Conservation (phyloP, 2,329 filamentous ascomycete species). For the Scortechinia acanthostroma region DNA sequence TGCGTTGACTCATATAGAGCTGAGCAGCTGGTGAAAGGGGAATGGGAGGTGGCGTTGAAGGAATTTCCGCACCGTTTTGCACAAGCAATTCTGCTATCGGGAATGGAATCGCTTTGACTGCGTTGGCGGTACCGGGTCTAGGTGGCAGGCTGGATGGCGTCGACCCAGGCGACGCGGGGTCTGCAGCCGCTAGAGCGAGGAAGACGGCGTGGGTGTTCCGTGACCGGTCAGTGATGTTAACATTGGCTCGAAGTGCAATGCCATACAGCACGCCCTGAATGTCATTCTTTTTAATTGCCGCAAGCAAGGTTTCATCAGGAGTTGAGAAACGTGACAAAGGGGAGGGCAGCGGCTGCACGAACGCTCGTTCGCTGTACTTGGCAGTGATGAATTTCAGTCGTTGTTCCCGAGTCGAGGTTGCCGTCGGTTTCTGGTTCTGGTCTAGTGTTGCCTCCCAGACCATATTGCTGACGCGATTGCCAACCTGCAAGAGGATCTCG, state of each 20-base stretch:
- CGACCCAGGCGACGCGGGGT: slow-evolving; percentile 71
- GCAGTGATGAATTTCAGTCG: slow-evolving; percentile 88
- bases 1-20: slow-evolving; percentile 77
- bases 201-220: slow-evolving; percentile 84
- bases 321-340: slow-evolving; percentile 71
- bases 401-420: slow-evolving; percentile 79
- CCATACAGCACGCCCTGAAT: slow-evolving; percentile 89
- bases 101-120: slow-evolving; percentile 61
- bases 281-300: slow-evolving; percentile 92
- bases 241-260: slow-evolving; percentile 76
- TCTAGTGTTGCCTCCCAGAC: slow-evolving; percentile 89
- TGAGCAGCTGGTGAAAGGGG: slow-evolving; percentile 76
- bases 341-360: slow-evolving; percentile 70
- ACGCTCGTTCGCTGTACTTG: slow-evolving; percentile 83
- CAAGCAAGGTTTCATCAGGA: slow-evolving; percentile 80
- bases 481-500: slow-evolving; percentile 82
- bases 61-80: slow-evolving; percentile 89
- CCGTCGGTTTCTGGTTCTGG: slow-evolving; percentile 61
- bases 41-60: slow-evolving; percentile 68
- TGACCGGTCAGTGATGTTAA: slow-evolving; percentile 79
- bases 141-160: slow-evolving; percentile 21
- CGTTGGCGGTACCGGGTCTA: slow-evolving; percentile 25
- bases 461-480: slow-evolving; percentile 92
- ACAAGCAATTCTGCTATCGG: slow-evolving; percentile 83
- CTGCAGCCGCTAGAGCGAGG: slow-evolving; percentile 83